A percentile compares a stretch with the other conserved stretches of the same genome.
Evolutionary conservation across 768 basidiomycete species (phyloP).

Genomic region (Termitomyces heimii): DNA sequence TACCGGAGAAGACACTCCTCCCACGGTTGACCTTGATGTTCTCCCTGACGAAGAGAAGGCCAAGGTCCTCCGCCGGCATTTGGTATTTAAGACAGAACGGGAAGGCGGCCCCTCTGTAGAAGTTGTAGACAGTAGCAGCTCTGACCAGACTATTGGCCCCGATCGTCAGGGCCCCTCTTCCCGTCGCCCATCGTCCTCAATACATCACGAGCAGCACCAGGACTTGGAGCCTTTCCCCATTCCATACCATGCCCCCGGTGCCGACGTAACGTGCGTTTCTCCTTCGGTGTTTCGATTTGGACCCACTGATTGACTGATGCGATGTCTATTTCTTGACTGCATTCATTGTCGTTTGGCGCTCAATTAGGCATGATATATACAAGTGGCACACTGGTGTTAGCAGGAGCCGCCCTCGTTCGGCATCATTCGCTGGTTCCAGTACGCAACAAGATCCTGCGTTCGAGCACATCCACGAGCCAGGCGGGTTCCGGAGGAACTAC

Average conservation of each 20-base stretch:
- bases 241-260: slow-evolving; percentile 81
- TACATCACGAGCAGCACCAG: slow-evolving; percentile 28
- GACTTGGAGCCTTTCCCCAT: slow-evolving; percentile 78
- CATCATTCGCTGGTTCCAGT: slow-evolving; percentile 59
- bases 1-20: slow-evolving; percentile 20
- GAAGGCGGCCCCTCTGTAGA: slow-evolving; percentile 22
- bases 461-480: slow-evolving; percentile 92
- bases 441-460: slow-evolving; percentile 67
- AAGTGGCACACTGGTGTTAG: slow-evolving; percentile 86
- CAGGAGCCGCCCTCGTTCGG: slow-evolving; percentile 59
- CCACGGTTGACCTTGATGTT: slow-evolving; percentile 43
- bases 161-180: slow-evolving; percentile 18
- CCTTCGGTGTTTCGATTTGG: not conserved
- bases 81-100: slow-evolving; percentile 73
- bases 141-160: slow-evolving; percentile 22
- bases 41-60: slow-evolving; percentile 82
- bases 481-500: slow-evolving; percentile 91
- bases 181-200: slow-evolving; percentile 22
- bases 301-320: not conserved
- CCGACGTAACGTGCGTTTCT: slow-evolving; percentile 82
- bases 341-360: not conserved
- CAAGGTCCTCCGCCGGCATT: slow-evolving; percentile 70
- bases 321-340: not conserved
- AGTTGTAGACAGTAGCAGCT: slow-evolving; percentile 17
- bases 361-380: slow-evolving; percentile 80